phyloP scores from a whole-genome alignment of 2,329 filamentous ascomycete genomes.

The Phaeosphaeria sp. region DNA sequence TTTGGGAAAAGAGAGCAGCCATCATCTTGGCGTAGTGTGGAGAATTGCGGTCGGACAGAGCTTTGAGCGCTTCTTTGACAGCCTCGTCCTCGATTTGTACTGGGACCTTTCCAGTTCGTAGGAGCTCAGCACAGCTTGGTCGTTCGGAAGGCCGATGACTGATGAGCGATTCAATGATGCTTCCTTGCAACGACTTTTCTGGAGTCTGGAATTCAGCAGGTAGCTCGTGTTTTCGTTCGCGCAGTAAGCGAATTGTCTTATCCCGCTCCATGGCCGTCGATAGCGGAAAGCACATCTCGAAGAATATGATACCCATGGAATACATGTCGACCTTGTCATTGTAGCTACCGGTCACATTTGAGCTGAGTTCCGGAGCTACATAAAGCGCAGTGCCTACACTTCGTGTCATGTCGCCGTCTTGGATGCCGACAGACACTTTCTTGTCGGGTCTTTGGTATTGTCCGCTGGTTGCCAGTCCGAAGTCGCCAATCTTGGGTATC shows the following conservation, averaged over 20 bases:
- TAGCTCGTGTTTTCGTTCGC: slow-evolving; percentile 70
- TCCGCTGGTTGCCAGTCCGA: slow-evolving; percentile 89
- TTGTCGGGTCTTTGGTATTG: slow-evolving; percentile 71
- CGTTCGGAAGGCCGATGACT: slow-evolving; percentile 83
- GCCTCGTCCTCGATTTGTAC: slow-evolving; percentile 93
- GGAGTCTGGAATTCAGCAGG: slow-evolving; percentile 75
- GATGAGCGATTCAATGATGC: slow-evolving; percentile 80
- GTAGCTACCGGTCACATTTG: slow-evolving; percentile 76
- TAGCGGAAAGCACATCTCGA: slow-evolving; percentile 84
- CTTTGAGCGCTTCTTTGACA: slow-evolving; percentile 80
- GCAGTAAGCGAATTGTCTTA: slow-evolving; percentile 70
- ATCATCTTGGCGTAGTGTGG: slow-evolving; percentile 91
- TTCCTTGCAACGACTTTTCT: slow-evolving; percentile 72
- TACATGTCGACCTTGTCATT: slow-evolving; percentile 99
- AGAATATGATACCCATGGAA: slow-evolving; percentile 95
- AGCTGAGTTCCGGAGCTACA: slow-evolving; percentile 88
- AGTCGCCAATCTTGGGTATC: slow-evolving; percentile 95
- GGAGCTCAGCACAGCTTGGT: slow-evolving; percentile 80
- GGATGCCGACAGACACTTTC: slow-evolving; percentile 40
- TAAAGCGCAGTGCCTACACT: slow-evolving; percentile 84
- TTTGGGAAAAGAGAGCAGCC: slow-evolving; percentile 78
- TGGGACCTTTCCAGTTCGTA: slow-evolving; percentile 85
- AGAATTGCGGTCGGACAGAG: slow-evolving; percentile 80
- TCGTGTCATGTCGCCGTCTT: slow-evolving; percentile 68
- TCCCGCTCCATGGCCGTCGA: slow-evolving; percentile 69